A percentile compares a stretch with the other conserved stretches of the same genome.
These are phyloP conservation scores for Cymbopogon flexuosus DNA, from an alignment of 202 grass and related monocot genomes.

Conservation along the genomic window DNA sequence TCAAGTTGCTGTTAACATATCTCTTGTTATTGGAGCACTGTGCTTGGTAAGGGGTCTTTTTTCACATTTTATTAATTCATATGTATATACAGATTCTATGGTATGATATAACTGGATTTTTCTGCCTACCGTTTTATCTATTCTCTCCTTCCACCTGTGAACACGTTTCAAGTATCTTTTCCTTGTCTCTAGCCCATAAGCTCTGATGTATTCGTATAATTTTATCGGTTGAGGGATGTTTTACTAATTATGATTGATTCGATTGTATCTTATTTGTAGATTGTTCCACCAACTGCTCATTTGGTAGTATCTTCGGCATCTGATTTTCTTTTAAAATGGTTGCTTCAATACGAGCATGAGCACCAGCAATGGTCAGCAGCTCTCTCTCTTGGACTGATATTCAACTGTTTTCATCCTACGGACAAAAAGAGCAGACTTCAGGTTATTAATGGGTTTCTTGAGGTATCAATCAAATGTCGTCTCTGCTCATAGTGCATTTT, in stretches of 20 bases:
- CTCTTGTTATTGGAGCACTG: constrained; percentile 80
- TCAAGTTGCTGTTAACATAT: constrained; percentile 65
- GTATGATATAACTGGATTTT: constrained; percentile 1
- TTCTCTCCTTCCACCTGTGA: constrained; percentile 6
- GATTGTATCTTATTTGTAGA: constrained; percentile 40
- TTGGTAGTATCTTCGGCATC: constrained; percentile 68
- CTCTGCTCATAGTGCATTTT: constrained; percentile 14
- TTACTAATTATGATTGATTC: constrained; percentile 25
- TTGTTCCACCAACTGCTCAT: constrained; percentile 72
- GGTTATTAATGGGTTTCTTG: constrained; percentile 64
- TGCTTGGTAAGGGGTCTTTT: constrained; percentile 61
- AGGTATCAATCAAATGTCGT: constrained; percentile 52
- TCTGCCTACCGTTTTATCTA: neutral
- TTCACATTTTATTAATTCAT: constrained; percentile 14
- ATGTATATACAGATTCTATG: neutral
- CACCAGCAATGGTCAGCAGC: constrained; percentile 78
- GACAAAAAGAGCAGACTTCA: constrained; percentile 70
- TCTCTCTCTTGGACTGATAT: constrained; percentile 72
- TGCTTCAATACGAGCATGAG: constrained; percentile 86
- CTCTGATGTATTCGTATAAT: neutral
- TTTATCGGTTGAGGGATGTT: neutral
- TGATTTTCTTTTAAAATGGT: constrained; percentile 83
- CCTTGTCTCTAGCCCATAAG: neutral
- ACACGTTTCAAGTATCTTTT: neutral
- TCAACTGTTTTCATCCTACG: constrained; percentile 73